These are phyloP conservation scores for Phytopythium boreale DNA, from an alignment of 352 stramenopile species.

Conservation along the genomic window DNA sequence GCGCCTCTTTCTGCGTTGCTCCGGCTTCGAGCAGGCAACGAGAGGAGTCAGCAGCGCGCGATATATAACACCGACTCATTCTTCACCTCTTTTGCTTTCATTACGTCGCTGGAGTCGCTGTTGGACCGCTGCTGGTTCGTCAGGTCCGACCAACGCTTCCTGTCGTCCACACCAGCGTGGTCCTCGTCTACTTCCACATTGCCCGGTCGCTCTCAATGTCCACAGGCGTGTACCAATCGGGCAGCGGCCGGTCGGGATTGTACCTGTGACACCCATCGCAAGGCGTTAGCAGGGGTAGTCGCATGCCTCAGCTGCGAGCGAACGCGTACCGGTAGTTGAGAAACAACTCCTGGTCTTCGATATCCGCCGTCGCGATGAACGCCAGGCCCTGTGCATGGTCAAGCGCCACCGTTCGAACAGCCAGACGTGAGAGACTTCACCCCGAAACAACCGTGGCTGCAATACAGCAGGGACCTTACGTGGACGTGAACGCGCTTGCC, in stretches of 20 bases:
- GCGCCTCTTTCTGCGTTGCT: not conserved
- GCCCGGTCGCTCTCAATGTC: slow-evolving; percentile 73
- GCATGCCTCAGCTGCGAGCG: not conserved
- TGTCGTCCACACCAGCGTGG: too few relatives aligned
- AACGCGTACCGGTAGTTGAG: slow-evolving; percentile 67
- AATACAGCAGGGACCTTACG: slow-evolving; percentile 26
- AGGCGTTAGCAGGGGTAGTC: not conserved
- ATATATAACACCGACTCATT: slow-evolving; percentile 8
- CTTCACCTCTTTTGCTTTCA: not conserved
- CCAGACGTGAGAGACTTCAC: not conserved
- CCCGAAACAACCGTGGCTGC: not conserved
- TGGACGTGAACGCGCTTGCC: slow-evolving; percentile 84
- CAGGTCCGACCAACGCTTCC: not conserved
- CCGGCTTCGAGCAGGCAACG: not conserved
- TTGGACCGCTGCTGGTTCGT: not conserved
- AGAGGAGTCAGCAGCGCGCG: not conserved
- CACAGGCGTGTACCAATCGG: slow-evolving; percentile 83
- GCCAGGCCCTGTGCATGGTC: slow-evolving; percentile 47
- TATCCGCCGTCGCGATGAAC: slow-evolving; percentile 77
- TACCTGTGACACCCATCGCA: slow-evolving; percentile 35
- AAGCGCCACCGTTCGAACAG: not conserved
- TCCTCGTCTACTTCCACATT: slow-evolving; percentile 69
- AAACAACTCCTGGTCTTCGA: slow-evolving; percentile 78
- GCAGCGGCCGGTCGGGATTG: slow-evolving; percentile 68
- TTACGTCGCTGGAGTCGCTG: not conserved